Conservation (phyloP, 768 basidiomycete genomes). For the Coprinopsis marcescibilis region DNA sequence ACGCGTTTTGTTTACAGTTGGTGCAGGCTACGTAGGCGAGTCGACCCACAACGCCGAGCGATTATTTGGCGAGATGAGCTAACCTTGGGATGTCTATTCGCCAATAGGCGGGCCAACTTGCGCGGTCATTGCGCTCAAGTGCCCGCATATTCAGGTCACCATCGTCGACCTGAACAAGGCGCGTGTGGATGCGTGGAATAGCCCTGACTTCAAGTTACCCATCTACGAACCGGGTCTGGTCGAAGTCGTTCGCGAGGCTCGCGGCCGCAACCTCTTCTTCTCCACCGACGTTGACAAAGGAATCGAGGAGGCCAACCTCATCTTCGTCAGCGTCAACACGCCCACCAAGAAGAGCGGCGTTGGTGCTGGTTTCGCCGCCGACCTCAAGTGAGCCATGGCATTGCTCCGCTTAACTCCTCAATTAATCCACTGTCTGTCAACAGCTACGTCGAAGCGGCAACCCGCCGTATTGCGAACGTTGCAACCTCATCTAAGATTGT, state of each 20-base stretch:
- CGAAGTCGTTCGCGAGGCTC: slow-evolving; percentile 79
- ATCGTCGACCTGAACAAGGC: slow-evolving; percentile 97
- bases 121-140: slow-evolving; percentile 90
- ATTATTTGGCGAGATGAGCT: neutral
- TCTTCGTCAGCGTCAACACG: slow-evolving; percentile 98
- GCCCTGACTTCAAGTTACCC: slow-evolving; percentile 73
- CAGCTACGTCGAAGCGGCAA: slow-evolving; percentile 96
- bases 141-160: slow-evolving; percentile 89
- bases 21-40: slow-evolving; percentile 91
- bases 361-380: slow-evolving; percentile 96
- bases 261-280: slow-evolving; percentile 97
- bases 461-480: slow-evolving; percentile 90
- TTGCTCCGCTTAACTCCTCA: slow-evolving; percentile 1
- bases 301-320: slow-evolving; percentile 92
- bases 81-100: neutral
- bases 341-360: slow-evolving; percentile 98
- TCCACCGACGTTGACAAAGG: slow-evolving; percentile 90
- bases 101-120: slow-evolving; percentile 93
- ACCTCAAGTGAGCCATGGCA: slow-evolving; percentile 76
- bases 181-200: slow-evolving; percentile 97
- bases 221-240: slow-evolving; percentile 98
- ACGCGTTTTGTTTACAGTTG: slow-evolving; percentile 42
- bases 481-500: slow-evolving; percentile 94
- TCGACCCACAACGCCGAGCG: slow-evolving; percentile 3
- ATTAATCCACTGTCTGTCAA: slow-evolving; percentile 12